These are phyloP conservation scores for Sarocladium strictum DNA, from an alignment of 2,329 filamentous ascomycete genomes.

Conservation along the genomic window DNA sequence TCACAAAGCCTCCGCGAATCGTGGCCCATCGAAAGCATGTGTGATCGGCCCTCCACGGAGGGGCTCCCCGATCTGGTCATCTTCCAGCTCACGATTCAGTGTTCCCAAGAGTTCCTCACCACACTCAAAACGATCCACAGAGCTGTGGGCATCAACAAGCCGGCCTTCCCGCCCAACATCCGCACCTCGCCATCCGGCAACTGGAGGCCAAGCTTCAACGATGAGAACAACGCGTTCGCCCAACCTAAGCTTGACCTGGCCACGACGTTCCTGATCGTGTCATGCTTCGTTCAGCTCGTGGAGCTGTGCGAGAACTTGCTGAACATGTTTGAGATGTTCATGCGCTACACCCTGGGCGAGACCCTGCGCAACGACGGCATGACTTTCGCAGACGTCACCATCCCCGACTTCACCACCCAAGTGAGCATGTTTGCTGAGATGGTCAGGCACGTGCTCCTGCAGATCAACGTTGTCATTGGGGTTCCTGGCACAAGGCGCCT, in stretches of 20 bases:
- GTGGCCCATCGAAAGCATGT: not conserved
- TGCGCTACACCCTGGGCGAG: constrained; percentile 12
- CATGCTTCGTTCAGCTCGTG: constrained; percentile 22
- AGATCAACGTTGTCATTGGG: constrained; percentile 21
- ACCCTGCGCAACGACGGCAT: constrained; percentile 15
- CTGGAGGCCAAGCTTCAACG: not conserved
- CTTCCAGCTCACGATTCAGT: constrained; percentile 16
- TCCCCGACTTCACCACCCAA: constrained; percentile 20
- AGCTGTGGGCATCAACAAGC: constrained; percentile 14
- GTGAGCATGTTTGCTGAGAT: constrained; percentile 23
- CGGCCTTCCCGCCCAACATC: not conserved
- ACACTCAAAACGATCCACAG: constrained; percentile 15
- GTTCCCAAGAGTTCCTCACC: constrained; percentile 20
- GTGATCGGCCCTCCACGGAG: not conserved
- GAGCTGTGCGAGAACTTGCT: constrained; percentile 19
- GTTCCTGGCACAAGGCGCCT: constrained; percentile 18
- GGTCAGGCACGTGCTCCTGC: constrained; percentile 18
- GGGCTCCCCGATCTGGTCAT: constrained; percentile 3
- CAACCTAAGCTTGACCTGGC: constrained; percentile 17
- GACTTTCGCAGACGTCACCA: constrained; percentile 18
- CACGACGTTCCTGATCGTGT: constrained; percentile 22
- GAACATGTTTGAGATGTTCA: constrained; percentile 15
- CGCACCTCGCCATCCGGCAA: constrained; percentile 6
- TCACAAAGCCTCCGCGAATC: not conserved
- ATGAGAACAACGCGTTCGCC: not conserved